Base-by-base conservation (phyloP, 1,284 basidiomycete species). In the Ceratobasidium sp. region DNA sequence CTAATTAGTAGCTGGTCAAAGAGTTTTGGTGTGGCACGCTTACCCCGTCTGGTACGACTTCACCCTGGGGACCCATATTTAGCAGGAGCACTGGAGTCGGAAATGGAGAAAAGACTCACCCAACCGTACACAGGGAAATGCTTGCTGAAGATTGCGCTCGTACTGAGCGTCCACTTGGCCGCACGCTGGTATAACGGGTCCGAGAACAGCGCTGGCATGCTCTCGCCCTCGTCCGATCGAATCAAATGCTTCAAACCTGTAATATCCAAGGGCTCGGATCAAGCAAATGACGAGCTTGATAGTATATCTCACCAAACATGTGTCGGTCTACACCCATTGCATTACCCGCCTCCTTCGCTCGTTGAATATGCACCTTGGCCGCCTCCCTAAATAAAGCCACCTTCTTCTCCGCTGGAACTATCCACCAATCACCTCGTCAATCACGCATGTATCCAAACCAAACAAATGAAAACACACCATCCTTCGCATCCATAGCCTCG, bases 311-410 rank as follows among this genome's bases (percentile, higher is more conserved):
- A 79, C 94, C 94, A 57, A 96, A 88, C 80, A 97, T 83, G 85
- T 96, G 94, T 52, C 96, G 89, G 83, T 97, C 96, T 44, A 96
- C 87, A 26, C 96, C 96, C 81, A 91, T 88, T 1, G 89, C 96
- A 54, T 87, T 87, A 0, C 92, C 91, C 23, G 92, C 93, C 62
- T 88, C 87, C 80, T 89, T 90, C 38, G 96, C 96, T 74, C 92
- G 87, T 77, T 83, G 82, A 7, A 93, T 88, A 82, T 97, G 96
- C 82, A 87, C 90, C 85, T 90, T 90, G 20, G 91, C 86, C 1
- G 96, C 96, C 10, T 85, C 85, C 80, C 86, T 87, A 82, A 97
- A 93, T 65, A 93, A 84, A 66, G 80, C 83, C 81, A 89, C 89
- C 81, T 88, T 88, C 80, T 90, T 87, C 62, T 87, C 86, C 28